These are phyloP conservation scores for Chrysoporthe austroafricana DNA, from an alignment of 2,329 filamentous ascomycete species.

Conservation along the genomic window DNA sequence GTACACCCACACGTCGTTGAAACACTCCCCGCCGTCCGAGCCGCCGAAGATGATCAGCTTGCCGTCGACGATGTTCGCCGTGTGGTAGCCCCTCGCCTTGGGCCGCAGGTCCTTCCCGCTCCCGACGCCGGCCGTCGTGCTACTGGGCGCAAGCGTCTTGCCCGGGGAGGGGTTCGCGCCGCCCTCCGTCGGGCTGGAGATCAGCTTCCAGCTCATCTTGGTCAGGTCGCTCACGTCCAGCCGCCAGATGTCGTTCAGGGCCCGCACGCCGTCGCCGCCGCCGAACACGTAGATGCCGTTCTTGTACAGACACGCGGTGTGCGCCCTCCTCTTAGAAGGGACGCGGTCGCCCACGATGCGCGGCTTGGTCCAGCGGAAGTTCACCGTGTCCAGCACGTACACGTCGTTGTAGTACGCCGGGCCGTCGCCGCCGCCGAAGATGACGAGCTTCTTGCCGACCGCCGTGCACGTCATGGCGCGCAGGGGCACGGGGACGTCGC, in stretches of 20 bases:
- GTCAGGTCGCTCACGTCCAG: constrained; percentile 67
- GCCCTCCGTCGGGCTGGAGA: constrained; percentile 50
- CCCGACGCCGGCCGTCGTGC: constrained; percentile 12
- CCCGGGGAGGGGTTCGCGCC: constrained; percentile 32
- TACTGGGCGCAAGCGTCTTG: constrained; percentile 28
- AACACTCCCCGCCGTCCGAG: constrained; percentile 72
- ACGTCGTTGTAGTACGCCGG: constrained; percentile 74
- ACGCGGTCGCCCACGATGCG: constrained; percentile 60
- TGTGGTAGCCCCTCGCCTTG: constrained; percentile 71
- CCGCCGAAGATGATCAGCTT: constrained; percentile 75
- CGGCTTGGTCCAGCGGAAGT: constrained; percentile 68
- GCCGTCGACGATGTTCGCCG: constrained; percentile 72
- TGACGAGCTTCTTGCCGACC: constrained; percentile 70
- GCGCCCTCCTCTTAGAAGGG: constrained; percentile 66
- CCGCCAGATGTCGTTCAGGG: constrained; percentile 74
- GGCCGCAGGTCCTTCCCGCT: constrained; percentile 49
- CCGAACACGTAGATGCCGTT: constrained; percentile 75
- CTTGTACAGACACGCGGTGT: constrained; percentile 73
- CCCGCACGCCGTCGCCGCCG: constrained; percentile 70
- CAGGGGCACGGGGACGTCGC: constrained; percentile 66
- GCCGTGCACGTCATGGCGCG: constrained; percentile 75
- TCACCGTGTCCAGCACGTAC: constrained; percentile 72
- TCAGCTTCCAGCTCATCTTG: constrained; percentile 71
- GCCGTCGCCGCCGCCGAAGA: constrained; percentile 72
- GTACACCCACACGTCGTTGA: constrained; percentile 75